Percentiles rank a stretch among this genome's conserved stretches.
Evolutionary conservation across 163 green algal species (phyloP).

Genomic region (Chlorella variabilis): DNA sequence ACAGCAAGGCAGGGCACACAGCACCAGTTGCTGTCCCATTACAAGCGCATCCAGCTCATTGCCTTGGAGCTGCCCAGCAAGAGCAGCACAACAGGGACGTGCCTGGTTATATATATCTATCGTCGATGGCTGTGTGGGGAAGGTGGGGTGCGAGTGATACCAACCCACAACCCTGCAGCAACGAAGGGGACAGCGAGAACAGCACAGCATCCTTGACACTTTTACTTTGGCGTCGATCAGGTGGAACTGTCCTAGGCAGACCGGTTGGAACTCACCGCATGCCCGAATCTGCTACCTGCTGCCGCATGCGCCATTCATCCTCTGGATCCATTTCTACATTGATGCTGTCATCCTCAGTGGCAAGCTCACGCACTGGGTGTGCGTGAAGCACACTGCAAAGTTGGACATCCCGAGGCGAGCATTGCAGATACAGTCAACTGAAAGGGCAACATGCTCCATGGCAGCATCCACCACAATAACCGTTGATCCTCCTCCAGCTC

Average conservation of each 20-base stretch:
- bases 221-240: no score
- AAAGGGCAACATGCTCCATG: neutral
- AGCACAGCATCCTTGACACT: no score
- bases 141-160: conserved; percentile 85
- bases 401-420: neutral
- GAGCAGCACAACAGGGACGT: neutral
- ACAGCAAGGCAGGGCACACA: neutral
- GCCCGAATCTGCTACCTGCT: conserved; percentile 26
- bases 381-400: conserved; percentile 53
- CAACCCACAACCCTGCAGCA: conserved; percentile 70
- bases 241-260: no score
- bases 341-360: conserved; percentile 50
- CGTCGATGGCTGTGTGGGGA: conserved; percentile 64
- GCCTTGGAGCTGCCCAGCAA: no score
- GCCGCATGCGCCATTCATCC: conserved; percentile 56
- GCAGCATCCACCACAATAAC: no score
- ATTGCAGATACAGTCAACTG: no score
- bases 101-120: conserved; percentile 85
- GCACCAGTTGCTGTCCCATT: neutral
- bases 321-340: conserved; percentile 81
- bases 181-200: neutral
- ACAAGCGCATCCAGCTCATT: no score
- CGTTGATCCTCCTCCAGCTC: no score
- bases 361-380: conserved; percentile 62
- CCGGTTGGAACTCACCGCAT: conserved; percentile 34